Evolutionary conservation across 1,284 basidiomycete species (phyloP).

Genomic region (Cutaneotrichosporon arboriforme): DNA sequence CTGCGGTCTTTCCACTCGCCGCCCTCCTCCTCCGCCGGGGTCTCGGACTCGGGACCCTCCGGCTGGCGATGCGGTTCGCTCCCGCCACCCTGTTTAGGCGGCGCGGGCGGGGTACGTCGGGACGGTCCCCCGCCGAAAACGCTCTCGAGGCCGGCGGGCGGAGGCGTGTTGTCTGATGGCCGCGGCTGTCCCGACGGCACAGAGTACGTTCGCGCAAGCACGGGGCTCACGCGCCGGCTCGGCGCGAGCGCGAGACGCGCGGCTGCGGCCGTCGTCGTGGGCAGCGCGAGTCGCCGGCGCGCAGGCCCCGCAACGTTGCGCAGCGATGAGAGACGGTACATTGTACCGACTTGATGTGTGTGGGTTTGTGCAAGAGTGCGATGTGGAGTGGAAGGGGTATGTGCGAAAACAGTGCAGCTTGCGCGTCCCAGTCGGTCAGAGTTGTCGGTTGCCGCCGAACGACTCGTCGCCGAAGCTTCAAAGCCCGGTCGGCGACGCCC

Average conservation of each 20-base stretch:
- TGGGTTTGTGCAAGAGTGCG: background rate
- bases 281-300: constrained; percentile 19
- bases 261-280: constrained; percentile 1
- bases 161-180: constrained; percentile 33
- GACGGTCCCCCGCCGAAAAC: constrained; percentile 34
- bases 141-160: constrained; percentile 38
- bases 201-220: constrained; percentile 26
- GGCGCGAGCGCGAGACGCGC: constrained; percentile 1
- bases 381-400: background rate
- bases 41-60: constrained; percentile 20
- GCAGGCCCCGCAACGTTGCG: constrained; percentile 11
- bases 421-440: background rate
- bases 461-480: too few species aligned
- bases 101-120: background rate
- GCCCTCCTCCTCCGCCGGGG: constrained; percentile 24
- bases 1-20: constrained; percentile 27
- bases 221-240: too few species aligned
- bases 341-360: background rate
- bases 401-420: background rate
- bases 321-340: constrained; percentile 13
- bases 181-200: constrained; percentile 27
- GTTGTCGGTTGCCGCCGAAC: too few species aligned
- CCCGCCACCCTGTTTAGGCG: background rate
- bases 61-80: constrained; percentile 26
- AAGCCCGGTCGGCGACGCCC: too few species aligned